These are phyloP conservation scores for Apiospora rasikravindrae DNA, from an alignment of 2,329 filamentous ascomycete genomes.

Conservation along the genomic window DNA sequence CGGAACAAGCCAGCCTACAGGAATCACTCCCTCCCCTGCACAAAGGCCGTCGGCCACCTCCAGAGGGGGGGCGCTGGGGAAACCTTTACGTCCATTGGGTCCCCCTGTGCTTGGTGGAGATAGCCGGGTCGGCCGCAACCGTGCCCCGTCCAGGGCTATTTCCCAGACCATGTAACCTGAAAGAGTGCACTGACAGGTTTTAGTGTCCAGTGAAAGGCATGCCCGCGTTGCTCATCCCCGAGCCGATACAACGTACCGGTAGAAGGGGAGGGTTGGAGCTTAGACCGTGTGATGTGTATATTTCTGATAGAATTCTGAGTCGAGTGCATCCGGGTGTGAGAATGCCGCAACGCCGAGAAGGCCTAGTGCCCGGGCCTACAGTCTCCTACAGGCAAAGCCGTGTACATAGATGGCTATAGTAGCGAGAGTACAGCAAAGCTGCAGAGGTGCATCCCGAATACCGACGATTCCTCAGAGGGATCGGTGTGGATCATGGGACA, in stretches of 20 bases:
- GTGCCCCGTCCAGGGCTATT: not conserved
- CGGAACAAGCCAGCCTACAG: conserved; percentile 3
- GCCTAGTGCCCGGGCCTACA: not conserved
- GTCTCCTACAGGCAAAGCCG: not conserved
- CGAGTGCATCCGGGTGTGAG: not conserved
- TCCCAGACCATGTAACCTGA: not conserved
- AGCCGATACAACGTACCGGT: conserved; percentile 4
- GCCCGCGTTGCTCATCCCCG: not conserved
- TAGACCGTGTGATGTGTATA: not conserved
- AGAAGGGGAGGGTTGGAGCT: not conserved
- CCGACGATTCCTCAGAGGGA: not conserved
- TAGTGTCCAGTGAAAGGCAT: not conserved
- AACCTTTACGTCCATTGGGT: not conserved
- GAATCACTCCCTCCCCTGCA: not conserved
- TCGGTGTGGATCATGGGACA: not conserved
- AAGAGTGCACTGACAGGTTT: not conserved
- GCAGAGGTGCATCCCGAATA: not conserved
- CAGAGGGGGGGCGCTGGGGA: no score
- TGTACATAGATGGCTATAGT: not conserved
- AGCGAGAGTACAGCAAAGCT: not conserved
- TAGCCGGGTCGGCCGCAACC: conserved; percentile 14
- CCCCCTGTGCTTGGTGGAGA: not conserved
- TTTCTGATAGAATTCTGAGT: not conserved
- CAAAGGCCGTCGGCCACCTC: not conserved
- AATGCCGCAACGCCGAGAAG: not conserved